Conservation (phyloP, 2,329 filamentous ascomycete genomes). For the Monosporascus ibericus region DNA sequence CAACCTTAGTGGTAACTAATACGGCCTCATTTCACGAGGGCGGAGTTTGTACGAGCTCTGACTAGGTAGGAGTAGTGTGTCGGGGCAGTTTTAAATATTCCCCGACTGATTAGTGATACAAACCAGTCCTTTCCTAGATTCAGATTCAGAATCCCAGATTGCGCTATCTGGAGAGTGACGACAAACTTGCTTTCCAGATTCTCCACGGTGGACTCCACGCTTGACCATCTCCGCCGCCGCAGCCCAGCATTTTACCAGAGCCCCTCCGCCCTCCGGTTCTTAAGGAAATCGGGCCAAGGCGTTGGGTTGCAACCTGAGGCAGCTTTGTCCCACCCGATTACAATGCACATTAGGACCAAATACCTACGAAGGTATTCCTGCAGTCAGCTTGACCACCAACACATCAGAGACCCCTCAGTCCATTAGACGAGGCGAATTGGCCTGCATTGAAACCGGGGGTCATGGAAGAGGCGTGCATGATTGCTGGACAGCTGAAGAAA, state of each 20-base stretch:
- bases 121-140: background rate
- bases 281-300: background rate
- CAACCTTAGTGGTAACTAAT: too few species aligned
- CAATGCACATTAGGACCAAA: too few species aligned
- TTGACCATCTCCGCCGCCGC: background rate
- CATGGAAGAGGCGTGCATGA: background rate
- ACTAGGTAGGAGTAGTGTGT: too few species aligned
- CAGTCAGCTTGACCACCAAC: too few species aligned
- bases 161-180: background rate
- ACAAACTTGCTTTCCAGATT: background rate
- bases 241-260: too few species aligned
- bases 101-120: too few species aligned
- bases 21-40: too few species aligned
- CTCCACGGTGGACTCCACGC: background rate
- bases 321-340: too few species aligned
- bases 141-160: background rate
- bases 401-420: background rate
- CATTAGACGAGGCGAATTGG: background rate
- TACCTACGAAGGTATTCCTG: too few species aligned
- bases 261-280: background rate
- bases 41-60: too few species aligned
- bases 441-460: background rate
- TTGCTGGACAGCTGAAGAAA: too few species aligned
- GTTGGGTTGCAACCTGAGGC: background rate
- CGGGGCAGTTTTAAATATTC: too few species aligned